Evolutionary conservation across 2,329 filamentous ascomycete genomes (phyloP).

Genomic region (Monilinia fructicola): DNA sequence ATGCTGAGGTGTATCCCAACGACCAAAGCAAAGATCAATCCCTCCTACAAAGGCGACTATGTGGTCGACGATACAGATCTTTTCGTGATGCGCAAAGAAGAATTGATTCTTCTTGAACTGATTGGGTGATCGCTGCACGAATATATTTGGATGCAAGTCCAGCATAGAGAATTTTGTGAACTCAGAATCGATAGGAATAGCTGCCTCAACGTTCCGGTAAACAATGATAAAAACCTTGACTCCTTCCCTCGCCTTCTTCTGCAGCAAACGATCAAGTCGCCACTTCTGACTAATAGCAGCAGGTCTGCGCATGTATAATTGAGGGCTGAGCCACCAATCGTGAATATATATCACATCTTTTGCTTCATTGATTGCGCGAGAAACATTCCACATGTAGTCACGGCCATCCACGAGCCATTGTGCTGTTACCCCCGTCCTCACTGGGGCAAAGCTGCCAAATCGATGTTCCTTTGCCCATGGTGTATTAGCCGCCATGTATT

Average conservation of each 20-base stretch:
- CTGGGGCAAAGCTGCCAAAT: conserved; percentile 91
- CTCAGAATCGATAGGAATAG: conserved; percentile 95
- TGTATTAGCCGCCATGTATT: conserved; percentile 79
- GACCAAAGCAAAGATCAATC: conserved; percentile 92
- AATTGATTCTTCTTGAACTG: conserved; percentile 99
- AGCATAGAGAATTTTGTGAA: conserved; percentile 96
- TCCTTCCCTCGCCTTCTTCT: conserved; percentile 88
- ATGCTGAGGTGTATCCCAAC: conserved; percentile 96
- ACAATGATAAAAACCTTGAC: conserved; percentile 98
- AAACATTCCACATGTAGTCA: conserved; percentile 99
- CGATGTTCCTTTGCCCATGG: conserved; percentile 81
- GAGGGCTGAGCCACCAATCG: conserved; percentile 98
- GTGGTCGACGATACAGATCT: conserved; percentile 95
- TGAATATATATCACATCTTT: conserved; percentile 98
- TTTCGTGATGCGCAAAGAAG: conserved; percentile 99
- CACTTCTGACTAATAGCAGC: conserved; percentile 97
- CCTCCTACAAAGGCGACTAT: conserved; percentile 94
- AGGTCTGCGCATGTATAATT: conserved; percentile 90
- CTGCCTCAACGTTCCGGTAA: conserved; percentile 95
- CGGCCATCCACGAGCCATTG: conserved; percentile 96
- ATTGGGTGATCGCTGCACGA: conserved; percentile 93
- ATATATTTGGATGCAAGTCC: conserved; percentile 93
- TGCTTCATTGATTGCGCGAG: conserved; percentile 92
- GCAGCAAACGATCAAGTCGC: conserved; percentile 89
- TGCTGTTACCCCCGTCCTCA: conserved; percentile 81